These are phyloP conservation scores for Marchantia polymorpha DNA, from an alignment of 225 moss, liverwort and hornwort genomes.

Conservation along the genomic window DNA sequence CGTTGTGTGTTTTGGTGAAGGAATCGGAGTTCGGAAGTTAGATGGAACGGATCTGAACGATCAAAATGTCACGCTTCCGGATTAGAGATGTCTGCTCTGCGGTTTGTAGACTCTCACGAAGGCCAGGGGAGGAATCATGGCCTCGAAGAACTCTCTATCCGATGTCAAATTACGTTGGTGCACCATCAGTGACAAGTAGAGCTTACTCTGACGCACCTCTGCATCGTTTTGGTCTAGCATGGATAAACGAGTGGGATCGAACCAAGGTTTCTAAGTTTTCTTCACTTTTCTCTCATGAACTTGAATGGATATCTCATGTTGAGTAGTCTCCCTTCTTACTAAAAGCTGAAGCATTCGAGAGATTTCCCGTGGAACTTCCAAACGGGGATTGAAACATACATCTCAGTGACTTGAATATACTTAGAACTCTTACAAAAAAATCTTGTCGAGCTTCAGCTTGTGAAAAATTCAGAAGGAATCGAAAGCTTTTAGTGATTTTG, in stretches of 20 bases:
- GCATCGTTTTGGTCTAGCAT: constrained; percentile 4
- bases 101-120: neutral
- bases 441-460: no score
- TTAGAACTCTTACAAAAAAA: no score
- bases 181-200: neutral
- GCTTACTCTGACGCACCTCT: neutral
- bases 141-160: neutral
- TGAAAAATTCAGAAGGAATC: no score
- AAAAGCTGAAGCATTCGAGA: neutral
- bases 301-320: neutral
- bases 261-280: neutral
- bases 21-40: neutral
- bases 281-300: neutral
- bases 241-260: neutral
- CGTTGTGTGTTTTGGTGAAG: neutral
- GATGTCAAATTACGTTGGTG: neutral
- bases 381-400: no score
- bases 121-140: neutral
- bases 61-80: constrained; percentile 9
- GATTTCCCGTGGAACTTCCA: neutral
- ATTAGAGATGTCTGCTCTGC: constrained; percentile 5
- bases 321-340: neutral
- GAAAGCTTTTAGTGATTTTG: no score
- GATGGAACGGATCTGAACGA: constrained; percentile 4
- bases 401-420: no score